A percentile compares a stretch with the other conserved stretches of the same genome.
Conservation (phyloP, 305 asterid genomes). For the Fraxinus platypoda region DNA sequence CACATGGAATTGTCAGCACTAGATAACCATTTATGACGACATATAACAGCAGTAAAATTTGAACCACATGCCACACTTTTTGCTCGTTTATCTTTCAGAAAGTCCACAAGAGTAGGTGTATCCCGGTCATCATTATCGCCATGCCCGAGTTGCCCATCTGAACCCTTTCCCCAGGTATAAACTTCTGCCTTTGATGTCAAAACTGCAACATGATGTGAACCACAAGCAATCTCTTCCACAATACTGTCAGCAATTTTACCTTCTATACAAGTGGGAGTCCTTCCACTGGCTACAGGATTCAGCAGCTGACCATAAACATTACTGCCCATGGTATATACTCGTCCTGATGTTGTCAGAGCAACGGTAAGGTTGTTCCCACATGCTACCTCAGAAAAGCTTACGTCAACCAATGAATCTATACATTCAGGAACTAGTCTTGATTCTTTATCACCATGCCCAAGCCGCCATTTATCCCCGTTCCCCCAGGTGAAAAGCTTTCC, state of each 20-base stretch:
- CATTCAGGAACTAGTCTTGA: constrained; percentile 52
- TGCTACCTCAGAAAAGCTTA: constrained; percentile 53
- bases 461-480: constrained; percentile 70
- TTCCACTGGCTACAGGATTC: constrained; percentile 38
- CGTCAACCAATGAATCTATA: constrained; percentile 41
- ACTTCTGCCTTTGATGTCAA: constrained; percentile 75
- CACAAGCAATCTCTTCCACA: constrained; percentile 75
- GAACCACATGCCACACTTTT: constrained; percentile 77
- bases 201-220: constrained; percentile 72
- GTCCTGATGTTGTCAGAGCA: constrained; percentile 59
- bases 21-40: constrained; percentile 75
- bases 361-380: constrained; percentile 72
- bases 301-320: constrained; percentile 42
- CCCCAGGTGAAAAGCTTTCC: constrained; percentile 97
- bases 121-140: constrained; percentile 60
- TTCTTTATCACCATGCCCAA: constrained; percentile 63
- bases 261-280: constrained; percentile 47
- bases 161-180: constrained; percentile 91
- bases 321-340: constrained; percentile 77
- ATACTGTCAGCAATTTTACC: constrained; percentile 50
- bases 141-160: constrained; percentile 81
- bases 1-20: constrained; percentile 69
- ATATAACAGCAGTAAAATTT: constrained; percentile 70
- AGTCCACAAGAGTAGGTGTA: constrained; percentile 60
- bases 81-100: constrained; percentile 71